phyloP scores from a whole-genome alignment of 2,329 filamentous ascomycete species.

The Fusarium neocosmosporiellum region DNA sequence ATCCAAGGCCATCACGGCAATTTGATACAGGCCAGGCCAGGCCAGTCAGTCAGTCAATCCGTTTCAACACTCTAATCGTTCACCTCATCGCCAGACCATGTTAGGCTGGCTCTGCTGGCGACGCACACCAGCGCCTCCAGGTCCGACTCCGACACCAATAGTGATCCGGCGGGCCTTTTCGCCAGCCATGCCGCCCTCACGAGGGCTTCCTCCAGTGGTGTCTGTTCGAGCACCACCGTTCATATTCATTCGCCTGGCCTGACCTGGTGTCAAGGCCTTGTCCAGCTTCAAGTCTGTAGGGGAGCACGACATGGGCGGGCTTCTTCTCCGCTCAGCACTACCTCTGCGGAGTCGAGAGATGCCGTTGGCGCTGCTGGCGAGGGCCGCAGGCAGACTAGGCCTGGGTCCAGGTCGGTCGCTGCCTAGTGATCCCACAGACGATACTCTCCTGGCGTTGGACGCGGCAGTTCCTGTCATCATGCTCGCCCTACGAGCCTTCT shows the following conservation, averaged over 20 bases:
- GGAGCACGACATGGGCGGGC: constrained; percentile 65
- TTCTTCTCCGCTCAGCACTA: constrained; percentile 62
- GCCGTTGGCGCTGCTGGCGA: constrained; percentile 65
- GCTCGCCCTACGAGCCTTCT: constrained; percentile 56
- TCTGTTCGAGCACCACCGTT: constrained; percentile 54
- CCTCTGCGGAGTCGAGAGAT: constrained; percentile 65
- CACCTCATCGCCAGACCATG: constrained; percentile 45
- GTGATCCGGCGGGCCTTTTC: constrained; percentile 51
- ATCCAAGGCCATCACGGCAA: constrained; percentile 38
- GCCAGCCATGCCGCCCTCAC: constrained; percentile 32
- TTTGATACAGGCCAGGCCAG: constrained; percentile 9
- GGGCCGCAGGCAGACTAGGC: constrained; percentile 54
- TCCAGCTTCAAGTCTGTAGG: constrained; percentile 55
- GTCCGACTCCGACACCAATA: constrained; percentile 48
- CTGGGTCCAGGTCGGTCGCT: constrained; percentile 43
- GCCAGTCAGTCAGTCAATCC: not conserved
- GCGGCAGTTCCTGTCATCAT: constrained; percentile 50
- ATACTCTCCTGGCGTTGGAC: constrained; percentile 56
- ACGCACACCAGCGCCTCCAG: constrained; percentile 40
- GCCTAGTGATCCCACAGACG: constrained; percentile 55
- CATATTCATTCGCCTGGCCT: constrained; percentile 69
- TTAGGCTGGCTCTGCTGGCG: constrained; percentile 47
- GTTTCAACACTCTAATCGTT: not conserved
- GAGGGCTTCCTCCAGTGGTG: constrained; percentile 40
- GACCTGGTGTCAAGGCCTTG: constrained; percentile 62